Percentiles rank a stretch among this genome's conserved stretches.
These are phyloP conservation scores for Cryptococcus jaspeensis DNA, from an alignment of 1,284 basidiomycete genomes.

Conservation along the genomic window DNA sequence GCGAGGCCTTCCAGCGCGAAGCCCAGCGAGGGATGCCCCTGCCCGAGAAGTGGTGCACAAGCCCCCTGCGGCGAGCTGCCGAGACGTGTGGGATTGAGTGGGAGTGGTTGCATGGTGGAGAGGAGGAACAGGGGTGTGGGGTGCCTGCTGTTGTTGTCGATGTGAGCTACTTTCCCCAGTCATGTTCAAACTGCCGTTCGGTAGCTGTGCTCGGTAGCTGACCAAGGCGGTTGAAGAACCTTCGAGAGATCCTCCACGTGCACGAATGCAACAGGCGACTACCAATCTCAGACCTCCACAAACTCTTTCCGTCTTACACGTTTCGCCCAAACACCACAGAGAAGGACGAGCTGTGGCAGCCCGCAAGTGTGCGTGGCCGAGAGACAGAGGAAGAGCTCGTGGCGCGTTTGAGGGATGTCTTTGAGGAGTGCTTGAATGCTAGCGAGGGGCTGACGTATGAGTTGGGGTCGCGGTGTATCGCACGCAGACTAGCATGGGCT, in stretches of 20 bases:
- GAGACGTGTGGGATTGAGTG: slow-evolving; percentile 37
- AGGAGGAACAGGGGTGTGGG: slow-evolving; percentile 13
- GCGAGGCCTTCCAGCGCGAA: slow-evolving; percentile 22
- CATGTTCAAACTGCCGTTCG: too few relatives aligned
- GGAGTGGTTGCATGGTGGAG: slow-evolving; percentile 26
- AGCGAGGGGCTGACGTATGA: slow-evolving; percentile 21
- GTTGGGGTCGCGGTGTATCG: background rate
- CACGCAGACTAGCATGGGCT: background rate
- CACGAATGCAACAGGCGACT: slow-evolving; percentile 31
- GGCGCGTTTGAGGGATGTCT: slow-evolving; percentile 19
- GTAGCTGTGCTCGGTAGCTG: too few relatives aligned
- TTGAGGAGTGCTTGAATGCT: slow-evolving; percentile 23
- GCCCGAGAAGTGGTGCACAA: slow-evolving; percentile 31
- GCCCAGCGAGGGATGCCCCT: slow-evolving; percentile 27
- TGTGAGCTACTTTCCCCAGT: slow-evolving; percentile 15
- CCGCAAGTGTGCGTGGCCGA: slow-evolving; percentile 18
- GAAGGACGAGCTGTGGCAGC: slow-evolving; percentile 29
- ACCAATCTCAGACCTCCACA: slow-evolving; percentile 12
- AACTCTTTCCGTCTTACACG: slow-evolving; percentile 26
- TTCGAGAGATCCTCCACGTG: slow-evolving; percentile 39
- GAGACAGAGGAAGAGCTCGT: slow-evolving; percentile 39
- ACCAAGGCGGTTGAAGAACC: slow-evolving; percentile 18
- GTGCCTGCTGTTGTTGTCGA: slow-evolving; percentile 30
- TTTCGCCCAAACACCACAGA: slow-evolving; percentile 24
- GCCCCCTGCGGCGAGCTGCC: slow-evolving; percentile 31